A percentile compares a stretch with the other conserved stretches of the same genome.
These are phyloP conservation scores for Kwoniella dejecticola DNA, from an alignment of 768 basidiomycete genomes.

Conservation along the genomic window DNA sequence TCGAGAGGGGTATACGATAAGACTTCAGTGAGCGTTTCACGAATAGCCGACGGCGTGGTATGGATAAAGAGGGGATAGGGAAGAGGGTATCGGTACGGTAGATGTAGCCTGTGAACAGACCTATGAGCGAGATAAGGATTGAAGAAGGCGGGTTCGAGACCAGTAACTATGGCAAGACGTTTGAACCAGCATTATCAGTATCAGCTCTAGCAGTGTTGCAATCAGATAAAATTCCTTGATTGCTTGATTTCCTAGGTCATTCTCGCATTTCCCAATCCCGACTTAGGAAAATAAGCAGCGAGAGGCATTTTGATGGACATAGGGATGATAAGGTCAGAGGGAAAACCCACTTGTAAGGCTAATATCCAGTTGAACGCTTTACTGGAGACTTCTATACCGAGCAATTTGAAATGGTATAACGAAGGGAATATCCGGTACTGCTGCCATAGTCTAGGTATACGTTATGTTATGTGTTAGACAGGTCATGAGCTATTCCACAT, in stretches of 20 bases:
- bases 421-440: conserved; percentile 75
- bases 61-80: conserved; percentile 56
- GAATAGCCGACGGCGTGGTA: conserved; percentile 33
- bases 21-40: conserved; percentile 59
- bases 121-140: conserved; percentile 64
- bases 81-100: conserved; percentile 81
- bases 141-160: conserved; percentile 71
- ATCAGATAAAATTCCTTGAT: too few relatives aligned
- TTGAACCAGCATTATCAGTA: background rate
- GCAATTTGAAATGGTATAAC: conserved; percentile 73
- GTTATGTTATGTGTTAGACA: background rate
- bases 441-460: conserved; percentile 68
- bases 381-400: conserved; percentile 72
- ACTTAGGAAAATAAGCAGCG: too few relatives aligned
- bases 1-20: conserved; percentile 70
- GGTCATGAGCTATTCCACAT: too few relatives aligned
- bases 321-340: background rate
- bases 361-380: conserved; percentile 74
- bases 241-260: too few relatives aligned
- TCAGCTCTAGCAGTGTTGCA: background rate
- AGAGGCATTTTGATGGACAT: conserved; percentile 14
- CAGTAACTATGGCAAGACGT: conserved; percentile 62
- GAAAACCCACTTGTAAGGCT: conserved; percentile 67
- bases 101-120: conserved; percentile 70
- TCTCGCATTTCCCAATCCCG: too few relatives aligned